Evolutionary conservation across 768 basidiomycete species (phyloP), one percentile per base, ranked within the genome.

Genomic region (Lentinula detonsa): DNA sequence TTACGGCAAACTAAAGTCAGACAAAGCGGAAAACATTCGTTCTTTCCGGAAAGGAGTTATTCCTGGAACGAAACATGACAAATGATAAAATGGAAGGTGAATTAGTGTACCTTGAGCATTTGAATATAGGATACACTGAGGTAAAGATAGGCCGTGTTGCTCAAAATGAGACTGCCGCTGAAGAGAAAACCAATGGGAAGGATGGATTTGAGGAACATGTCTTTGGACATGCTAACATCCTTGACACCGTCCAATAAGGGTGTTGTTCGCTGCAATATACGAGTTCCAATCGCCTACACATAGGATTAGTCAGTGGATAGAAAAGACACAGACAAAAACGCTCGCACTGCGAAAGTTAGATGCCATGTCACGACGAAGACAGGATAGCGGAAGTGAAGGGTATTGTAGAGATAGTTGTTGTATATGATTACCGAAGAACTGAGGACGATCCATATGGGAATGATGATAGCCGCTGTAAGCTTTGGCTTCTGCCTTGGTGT

Each of bases 81-180:
- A 5, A 49, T 49, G 10, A 23, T 7, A 18, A 54, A 40, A 56
- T 62, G 21, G 18, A 49, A 13, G 31, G 10, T 3, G 65, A 77
- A 37, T 21, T 42, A 28, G 16, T 35, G 28, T 31, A 88, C 90
- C 84, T 94, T 94, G 71, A 95, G 86, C 93, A 98, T 93, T 74
- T 98, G 96, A 66, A 98, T 98, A 74, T 96, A 98, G 0, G 92
- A 85, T 10, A 96, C 93, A 65, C 87, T 89, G 65, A 98, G 85
- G 67, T 93, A 88, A 21, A 97, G 86, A 73, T 95, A 96, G 2
- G 94, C 94, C 1, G 90, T 91, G 74, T 98, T 98, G 75, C 87
- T 90, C 61, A 95, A 80, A 67, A 98, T 79, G 59, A 98, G 84
- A 62, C 90, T 93, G 28, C 88, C 96, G 39, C 90, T 92, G 82